phyloP scores from a whole-genome alignment of 2,329 filamentous ascomycete species.

The Colletotrichum trifolii region DNA sequence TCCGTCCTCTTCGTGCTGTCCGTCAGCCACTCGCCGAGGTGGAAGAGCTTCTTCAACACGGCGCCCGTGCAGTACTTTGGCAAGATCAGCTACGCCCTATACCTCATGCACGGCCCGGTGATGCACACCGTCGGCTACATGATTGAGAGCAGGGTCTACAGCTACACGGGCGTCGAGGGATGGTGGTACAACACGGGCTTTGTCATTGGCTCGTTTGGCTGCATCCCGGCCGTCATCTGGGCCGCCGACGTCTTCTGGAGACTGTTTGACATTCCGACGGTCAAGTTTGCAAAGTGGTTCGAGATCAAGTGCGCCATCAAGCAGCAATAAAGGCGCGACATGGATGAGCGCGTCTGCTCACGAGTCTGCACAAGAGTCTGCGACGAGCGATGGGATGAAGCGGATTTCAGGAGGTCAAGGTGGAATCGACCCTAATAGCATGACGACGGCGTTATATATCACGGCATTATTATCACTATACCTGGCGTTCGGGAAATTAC shows the following conservation, averaged over 20 bases:
- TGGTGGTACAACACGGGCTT: slow-evolving; percentile 59
- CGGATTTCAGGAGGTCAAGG: slow-evolving; percentile 12
- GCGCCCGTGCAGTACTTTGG: slow-evolving; percentile 67
- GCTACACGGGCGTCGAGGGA: slow-evolving; percentile 59
- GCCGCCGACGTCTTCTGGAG: slow-evolving; percentile 68
- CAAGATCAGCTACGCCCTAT: slow-evolving; percentile 69
- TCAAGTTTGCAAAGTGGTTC: slow-evolving; percentile 67
- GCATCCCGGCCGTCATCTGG: slow-evolving; percentile 64
- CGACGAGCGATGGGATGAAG: slow-evolving; percentile 7
- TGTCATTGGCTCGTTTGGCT: slow-evolving; percentile 56
- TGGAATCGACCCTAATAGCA: slow-evolving; percentile 34
- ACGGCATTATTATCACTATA: slow-evolving; percentile 33
- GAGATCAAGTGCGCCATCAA: slow-evolving; percentile 56
- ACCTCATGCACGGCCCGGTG: slow-evolving; percentile 69
- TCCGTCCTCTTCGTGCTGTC: slow-evolving; percentile 63
- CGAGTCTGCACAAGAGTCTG: slow-evolving; percentile 14
- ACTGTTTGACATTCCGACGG: slow-evolving; percentile 64
- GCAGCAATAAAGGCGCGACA: slow-evolving; percentile 21
- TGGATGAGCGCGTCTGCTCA: background rate
- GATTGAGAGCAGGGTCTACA: slow-evolving; percentile 60
- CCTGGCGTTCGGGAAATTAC: slow-evolving; percentile 27
- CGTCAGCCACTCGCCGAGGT: slow-evolving; percentile 57
- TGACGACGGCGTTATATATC: slow-evolving; percentile 33
- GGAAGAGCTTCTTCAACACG: slow-evolving; percentile 63
- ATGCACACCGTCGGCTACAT: slow-evolving; percentile 65